Evolutionary conservation across 495 filamentous ascomycete genomes (phyloP), one percentile per base, ranked within the genome.

Genomic region (Clohesyomyces aquaticus): DNA sequence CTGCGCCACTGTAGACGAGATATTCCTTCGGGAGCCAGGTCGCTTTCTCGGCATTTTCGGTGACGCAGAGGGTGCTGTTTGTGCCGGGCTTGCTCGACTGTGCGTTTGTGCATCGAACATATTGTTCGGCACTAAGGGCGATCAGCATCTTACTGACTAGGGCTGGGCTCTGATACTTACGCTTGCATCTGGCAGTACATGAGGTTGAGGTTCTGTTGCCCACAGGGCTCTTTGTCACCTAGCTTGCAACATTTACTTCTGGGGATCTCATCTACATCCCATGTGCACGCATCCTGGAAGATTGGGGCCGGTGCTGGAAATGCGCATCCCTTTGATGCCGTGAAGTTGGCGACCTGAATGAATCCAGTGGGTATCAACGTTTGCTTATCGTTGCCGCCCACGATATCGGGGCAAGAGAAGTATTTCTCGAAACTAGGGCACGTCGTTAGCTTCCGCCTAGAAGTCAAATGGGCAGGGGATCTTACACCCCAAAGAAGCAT

Each of bases 11-110:
- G 27, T 12, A 38, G 4, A 55, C 35, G 23, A 55, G 52, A 27
- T 38, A 55, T 19, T 55, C 9, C 12, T 38, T 38, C 14, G n/a
- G 52, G n/a, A 55, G 52, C 52, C 52, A 55, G 11, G 52, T 55
- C 26, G 52, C 52, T 41, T 38, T 55, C n/a, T 55, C 52, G 10
- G 52, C 52, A 28, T 55, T 55, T 21, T 43, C 28, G 29, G 21
- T 43, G 25, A 55, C 26, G 27, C 52, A 43, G 10, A n/a, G 10
- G 25, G 52, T 55, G 25, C 16, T 55, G 52, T 55, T 55, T 19
- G 52, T 3, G 3, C n/a, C 12, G 8, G 18, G 25, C 9, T 3
- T 52, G 19, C 12, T 25, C 4, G 48, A 52, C 4, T 38, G 12
- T 23, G 35, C n/a, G 12, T 55, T 55, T 3, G 52, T 43, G 27